A percentile compares a stretch with the other conserved stretches of the same genome.
phyloP scores from a whole-genome alignment of 179 eudicot genomes.

The Amaranthus tricolor region DNA sequence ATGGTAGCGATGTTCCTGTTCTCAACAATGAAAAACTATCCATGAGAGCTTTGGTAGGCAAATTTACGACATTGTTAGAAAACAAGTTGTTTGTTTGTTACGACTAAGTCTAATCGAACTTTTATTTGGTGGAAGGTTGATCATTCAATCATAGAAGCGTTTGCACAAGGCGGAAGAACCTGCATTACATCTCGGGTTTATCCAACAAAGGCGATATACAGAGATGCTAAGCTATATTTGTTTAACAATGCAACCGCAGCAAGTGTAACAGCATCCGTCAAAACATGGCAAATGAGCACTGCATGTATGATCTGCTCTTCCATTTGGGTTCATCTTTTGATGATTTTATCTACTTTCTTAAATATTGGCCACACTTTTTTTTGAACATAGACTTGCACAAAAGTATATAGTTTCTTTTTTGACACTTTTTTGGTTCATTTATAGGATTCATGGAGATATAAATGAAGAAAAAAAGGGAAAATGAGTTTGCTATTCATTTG shows the following conservation, averaged over 20 bases:
- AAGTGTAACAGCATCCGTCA: slow-evolving; percentile 46
- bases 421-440: neutral
- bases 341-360: slow-evolving; percentile 21
- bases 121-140: slow-evolving; percentile 44
- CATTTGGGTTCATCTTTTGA: slow-evolving; percentile 23
- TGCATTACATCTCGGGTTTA: slow-evolving; percentile 65
- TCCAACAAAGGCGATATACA: slow-evolving; percentile 63
- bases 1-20: slow-evolving; percentile 67
- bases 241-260: slow-evolving; percentile 66
- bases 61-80: neutral
- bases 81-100: no score
- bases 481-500: slow-evolving; percentile 8
- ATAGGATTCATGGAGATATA: slow-evolving; percentile 23
- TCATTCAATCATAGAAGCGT: slow-evolving; percentile 77
- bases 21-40: slow-evolving; percentile 62
- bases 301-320: slow-evolving; percentile 31
- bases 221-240: slow-evolving; percentile 46
- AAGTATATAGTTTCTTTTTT: neutral
- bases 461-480: slow-evolving; percentile 7
- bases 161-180: slow-evolving; percentile 66
- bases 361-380: slow-evolving; percentile 18
- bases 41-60: slow-evolving; percentile 63
- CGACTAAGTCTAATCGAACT: neutral
- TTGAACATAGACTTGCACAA: slow-evolving; percentile 4
- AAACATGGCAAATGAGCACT: slow-evolving; percentile 63